Evolutionary conservation across 495 filamentous ascomycete genomes (phyloP), one percentile per base, ranked within the genome.

Genomic region (Wilcoxina mikolae): DNA sequence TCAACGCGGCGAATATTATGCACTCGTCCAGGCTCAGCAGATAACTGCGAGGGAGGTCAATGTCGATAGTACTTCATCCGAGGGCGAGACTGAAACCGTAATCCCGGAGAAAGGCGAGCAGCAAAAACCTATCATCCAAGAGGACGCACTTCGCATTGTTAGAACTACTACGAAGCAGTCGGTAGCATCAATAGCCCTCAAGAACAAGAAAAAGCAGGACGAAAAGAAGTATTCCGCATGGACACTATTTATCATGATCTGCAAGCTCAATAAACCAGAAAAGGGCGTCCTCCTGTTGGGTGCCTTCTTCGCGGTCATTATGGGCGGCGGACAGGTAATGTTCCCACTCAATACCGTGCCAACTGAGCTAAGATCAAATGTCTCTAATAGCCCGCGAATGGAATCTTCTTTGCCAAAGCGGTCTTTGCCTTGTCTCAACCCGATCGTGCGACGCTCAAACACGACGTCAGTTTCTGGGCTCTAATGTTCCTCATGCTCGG

Each of bases 21-120:
- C 71, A 77, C 75, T 20, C 90, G 91, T 23, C 91, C 80, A 3
- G 89, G 95, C 65, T 72, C 84, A 33, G 80, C 31, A 35, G 31
- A 35, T 35, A 7, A 35, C 31, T 15, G 31, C 31, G 31, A 35
- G 31, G 7, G 31, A 35, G 7, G 15, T 7, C 7, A 35, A 7
- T 35, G 7, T 7, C 15, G 31, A 35, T 15, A 35, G 7, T 35
- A 15, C 7, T 7, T 35, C 31, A 7, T 7, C 31, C 7, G 31
- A 35, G 15, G 31, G 7, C 31, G 31, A 35, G 15, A 15, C 7
- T 7, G 31, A 35, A 7, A 35, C 31, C 15, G 15, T 35, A 7
- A 35, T 15, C 7, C 31, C 31, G 31, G 31, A 35, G 15, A 15
- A 35, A 35, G 31, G 15, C 7, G 31, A 15, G 7, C 7, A 35